Percentiles rank a stretch among this genome's conserved stretches.
These are phyloP conservation scores for Phytophthora capsici DNA, from an alignment of 352 stramenopile genomes.

Conservation along the genomic window DNA sequence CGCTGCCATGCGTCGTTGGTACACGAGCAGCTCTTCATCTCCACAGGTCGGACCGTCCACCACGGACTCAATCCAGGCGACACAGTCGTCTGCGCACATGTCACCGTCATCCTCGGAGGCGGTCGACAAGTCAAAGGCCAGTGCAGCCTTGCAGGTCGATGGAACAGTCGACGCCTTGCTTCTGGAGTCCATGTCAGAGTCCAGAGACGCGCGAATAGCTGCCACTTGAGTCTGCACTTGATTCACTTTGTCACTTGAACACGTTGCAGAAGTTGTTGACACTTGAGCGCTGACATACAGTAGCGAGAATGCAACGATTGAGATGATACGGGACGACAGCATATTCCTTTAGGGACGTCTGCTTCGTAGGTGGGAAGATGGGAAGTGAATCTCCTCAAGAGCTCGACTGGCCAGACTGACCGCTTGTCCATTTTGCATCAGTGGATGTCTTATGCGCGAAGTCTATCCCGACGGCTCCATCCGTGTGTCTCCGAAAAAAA, in stretches of 20 bases:
- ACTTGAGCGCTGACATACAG: neutral
- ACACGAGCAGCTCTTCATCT: conserved; percentile 28
- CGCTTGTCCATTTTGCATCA: conserved; percentile 23
- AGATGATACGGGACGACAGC: conserved; percentile 9
- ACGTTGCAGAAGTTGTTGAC: conserved; percentile 2
- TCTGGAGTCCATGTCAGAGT: conserved; percentile 17
- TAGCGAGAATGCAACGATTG: conserved; percentile 2
- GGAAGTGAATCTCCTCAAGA: conserved; percentile 16
- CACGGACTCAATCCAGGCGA: conserved; percentile 25
- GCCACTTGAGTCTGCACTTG: conserved; percentile 16
- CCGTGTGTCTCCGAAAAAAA: neutral
- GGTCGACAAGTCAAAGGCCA: conserved; percentile 22
- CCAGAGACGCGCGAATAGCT: conserved; percentile 16
- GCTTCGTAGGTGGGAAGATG: conserved; percentile 19
- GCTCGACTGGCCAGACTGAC: conserved; percentile 27
- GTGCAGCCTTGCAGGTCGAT: conserved; percentile 18
- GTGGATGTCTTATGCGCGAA: conserved; percentile 19
- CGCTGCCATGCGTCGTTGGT: conserved; percentile 28
- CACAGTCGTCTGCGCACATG: conserved; percentile 19
- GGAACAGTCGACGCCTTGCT: conserved; percentile 13
- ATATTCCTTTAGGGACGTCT: conserved; percentile 10
- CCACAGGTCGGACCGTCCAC: conserved; percentile 25
- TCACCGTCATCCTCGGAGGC: conserved; percentile 9
- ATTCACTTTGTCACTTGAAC: conserved; percentile 17
- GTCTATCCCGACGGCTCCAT: conserved; percentile 13